Evolutionary conservation across 2,329 filamentous ascomycete genomes (phyloP), one percentile per base, ranked within the genome.

Genomic region (Tolypocladium amazonense): DNA sequence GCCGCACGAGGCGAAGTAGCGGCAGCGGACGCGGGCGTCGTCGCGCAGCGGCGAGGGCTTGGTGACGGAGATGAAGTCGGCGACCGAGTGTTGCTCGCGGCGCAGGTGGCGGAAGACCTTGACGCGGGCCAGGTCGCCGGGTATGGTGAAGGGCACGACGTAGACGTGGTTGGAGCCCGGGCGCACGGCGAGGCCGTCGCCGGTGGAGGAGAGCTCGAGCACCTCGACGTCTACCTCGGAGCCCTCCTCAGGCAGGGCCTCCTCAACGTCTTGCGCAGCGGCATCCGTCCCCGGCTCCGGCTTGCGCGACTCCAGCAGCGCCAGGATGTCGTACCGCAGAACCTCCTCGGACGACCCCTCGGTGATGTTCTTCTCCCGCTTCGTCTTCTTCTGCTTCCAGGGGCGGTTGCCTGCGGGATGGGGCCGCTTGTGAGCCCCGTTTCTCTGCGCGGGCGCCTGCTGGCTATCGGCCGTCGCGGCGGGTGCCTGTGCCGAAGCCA

Each of bases 1-100:
- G 12, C 88, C 90, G 74, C 94, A 99, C 59, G 81, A 82, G 47
- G 85, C 79, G 70, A 99, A 99, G 79, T 99, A 97, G 67, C 84
- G 82, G 77, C 94, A 99, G 60, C 81, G 81, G 66, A 96, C 81
- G 27, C 89, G 84, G 43, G 81, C 80, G 68, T 94, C 89, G 67
- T 96, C 88, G 67, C 94, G 88, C 59, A 88, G 79, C 1, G 86
- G 81, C 0, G 90, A 92, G 0, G 92, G 86, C 60, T 82, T 84
- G 41, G 87, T 76, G 50, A 97, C 83, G 62, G 87, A 87, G 69
- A 97, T 69, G 68, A 96, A 91, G 75, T 97, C 93, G 65, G 91
- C 87, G 57, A 88, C 77, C 27, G 87, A 88, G 73, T 95, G 92
- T 58, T 82, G 79, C 53, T 88, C 81, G 14, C 82, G 72, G 23